Conservation (phyloP, 228 moss, liverwort and hornwort genomes). For the Sphagnum fallax region DNA sequence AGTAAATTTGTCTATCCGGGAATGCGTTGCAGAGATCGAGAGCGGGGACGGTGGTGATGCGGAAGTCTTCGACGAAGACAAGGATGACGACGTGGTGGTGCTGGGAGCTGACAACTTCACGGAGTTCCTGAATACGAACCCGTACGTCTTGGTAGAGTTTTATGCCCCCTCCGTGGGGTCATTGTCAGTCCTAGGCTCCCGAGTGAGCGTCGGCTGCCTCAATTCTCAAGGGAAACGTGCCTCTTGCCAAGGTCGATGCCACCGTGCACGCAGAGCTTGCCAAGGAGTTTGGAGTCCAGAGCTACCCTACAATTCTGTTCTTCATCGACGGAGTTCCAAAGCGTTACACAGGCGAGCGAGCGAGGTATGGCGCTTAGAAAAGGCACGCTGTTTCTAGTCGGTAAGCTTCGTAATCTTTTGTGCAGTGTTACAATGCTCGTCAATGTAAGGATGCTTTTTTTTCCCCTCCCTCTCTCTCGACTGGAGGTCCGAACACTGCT, state of each 20-base stretch:
- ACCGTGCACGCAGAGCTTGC: slow-evolving; percentile 36
- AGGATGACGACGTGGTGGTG: slow-evolving; percentile 65
- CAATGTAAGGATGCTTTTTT: too few species aligned
- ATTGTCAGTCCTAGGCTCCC: slow-evolving; percentile 59
- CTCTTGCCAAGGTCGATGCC: slow-evolving; percentile 74
- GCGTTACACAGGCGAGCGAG: slow-evolving; percentile 38
- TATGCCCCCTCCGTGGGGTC: slow-evolving; percentile 72
- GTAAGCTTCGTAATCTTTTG: too few species aligned
- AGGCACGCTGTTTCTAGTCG: too few species aligned
- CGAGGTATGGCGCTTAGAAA: slow-evolving; percentile 9
- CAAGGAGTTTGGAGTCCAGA: slow-evolving; percentile 37
- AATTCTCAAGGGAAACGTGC: slow-evolving; percentile 51
- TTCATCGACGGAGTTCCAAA: slow-evolving; percentile 62
- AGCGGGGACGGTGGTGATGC: slow-evolving; percentile 17
- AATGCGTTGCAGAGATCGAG: neutral
- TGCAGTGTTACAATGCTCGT: too few species aligned
- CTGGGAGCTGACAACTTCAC: slow-evolving; percentile 68
- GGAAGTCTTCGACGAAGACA: slow-evolving; percentile 20
- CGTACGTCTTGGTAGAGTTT: slow-evolving; percentile 61
- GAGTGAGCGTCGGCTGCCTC: slow-evolving; percentile 75
- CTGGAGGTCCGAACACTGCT: too few species aligned
- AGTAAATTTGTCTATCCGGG: too few species aligned
- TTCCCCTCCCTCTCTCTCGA: too few species aligned
- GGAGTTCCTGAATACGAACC: slow-evolving; percentile 35
- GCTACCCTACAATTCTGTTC: slow-evolving; percentile 64